Conservation (phyloP, 345 rosid species). For the Excoecaria agallocha region DNA sequence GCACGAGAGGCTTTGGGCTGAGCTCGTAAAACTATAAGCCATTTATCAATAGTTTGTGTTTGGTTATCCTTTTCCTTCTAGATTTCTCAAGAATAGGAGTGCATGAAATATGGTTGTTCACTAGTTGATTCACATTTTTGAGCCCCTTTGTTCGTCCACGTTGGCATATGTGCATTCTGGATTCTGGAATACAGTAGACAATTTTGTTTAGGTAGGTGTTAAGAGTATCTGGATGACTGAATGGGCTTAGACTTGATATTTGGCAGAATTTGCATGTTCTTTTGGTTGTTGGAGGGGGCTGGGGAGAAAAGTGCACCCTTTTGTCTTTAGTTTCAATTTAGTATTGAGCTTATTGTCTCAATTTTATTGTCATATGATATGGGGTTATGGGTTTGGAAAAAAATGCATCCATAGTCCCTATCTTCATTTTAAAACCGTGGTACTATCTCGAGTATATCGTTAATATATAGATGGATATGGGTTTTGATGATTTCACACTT, state of each 20-base stretch:
- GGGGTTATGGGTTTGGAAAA: background rate
- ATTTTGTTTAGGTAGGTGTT: background rate
- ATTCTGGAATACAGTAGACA: background rate
- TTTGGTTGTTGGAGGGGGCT: background rate
- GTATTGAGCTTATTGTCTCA: background rate
- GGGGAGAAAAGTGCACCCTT: background rate
- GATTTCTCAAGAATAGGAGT: background rate
- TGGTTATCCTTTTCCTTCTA: background rate
- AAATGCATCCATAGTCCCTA: background rate
- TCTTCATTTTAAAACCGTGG: slow-evolving; percentile 5
- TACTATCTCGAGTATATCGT: background rate
- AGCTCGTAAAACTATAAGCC: background rate
- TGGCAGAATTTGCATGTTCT: background rate
- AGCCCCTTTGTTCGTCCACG: background rate
- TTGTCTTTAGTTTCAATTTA: background rate
- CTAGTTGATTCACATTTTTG: background rate
- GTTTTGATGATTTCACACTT: slow-evolving; percentile 8
- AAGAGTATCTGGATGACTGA: background rate
- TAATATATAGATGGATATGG: background rate
- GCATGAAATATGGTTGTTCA: background rate
- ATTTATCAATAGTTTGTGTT: background rate
- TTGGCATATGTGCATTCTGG: background rate
- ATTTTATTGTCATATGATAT: background rate
- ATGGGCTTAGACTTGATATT: background rate
- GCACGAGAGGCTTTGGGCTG: background rate